phyloP scores from a whole-genome alignment of 1,139 yeast genomes.

The Debaryomycetaceae sp. region DNA sequence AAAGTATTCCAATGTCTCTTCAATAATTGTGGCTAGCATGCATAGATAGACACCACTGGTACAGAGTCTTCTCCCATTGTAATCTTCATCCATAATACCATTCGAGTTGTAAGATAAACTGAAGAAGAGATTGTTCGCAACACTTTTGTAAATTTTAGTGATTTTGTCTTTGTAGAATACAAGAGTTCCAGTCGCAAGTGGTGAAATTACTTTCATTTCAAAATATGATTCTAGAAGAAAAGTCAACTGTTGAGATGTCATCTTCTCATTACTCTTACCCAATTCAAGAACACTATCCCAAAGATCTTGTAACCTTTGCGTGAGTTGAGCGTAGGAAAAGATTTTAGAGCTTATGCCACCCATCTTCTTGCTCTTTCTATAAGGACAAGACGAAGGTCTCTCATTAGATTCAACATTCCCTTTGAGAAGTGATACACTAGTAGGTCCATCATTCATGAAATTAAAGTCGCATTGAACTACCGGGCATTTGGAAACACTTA shows the following conservation, averaged over 20 bases:
- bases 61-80: conserved; percentile 8
- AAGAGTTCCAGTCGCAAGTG: conserved; percentile 13
- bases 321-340: background rate
- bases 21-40: conserved; percentile 30
- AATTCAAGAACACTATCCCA: conserved; percentile 26
- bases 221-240: conserved; percentile 35
- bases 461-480: conserved; percentile 42
- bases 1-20: conserved; percentile 27
- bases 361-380: background rate
- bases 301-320: conserved; percentile 10
- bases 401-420: background rate
- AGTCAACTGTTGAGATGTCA: conserved; percentile 27
- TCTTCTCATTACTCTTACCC: conserved; percentile 17
- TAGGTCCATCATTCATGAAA: conserved; percentile 27
- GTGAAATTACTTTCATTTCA: conserved; percentile 7
- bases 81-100: conserved; percentile 11
- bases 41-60: conserved; percentile 28
- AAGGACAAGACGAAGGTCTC: background rate
- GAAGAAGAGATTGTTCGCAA: background rate
- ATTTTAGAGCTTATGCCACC: background rate
- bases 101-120: background rate
- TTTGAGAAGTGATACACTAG: background rate
- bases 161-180: conserved; percentile 27
- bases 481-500: conserved; percentile 27
- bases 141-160: background rate